Evolutionary conservation across 2,329 filamentous ascomycete genomes (phyloP), one percentile per base, ranked within the genome.

Genomic region (Penicillium brasilianum): DNA sequence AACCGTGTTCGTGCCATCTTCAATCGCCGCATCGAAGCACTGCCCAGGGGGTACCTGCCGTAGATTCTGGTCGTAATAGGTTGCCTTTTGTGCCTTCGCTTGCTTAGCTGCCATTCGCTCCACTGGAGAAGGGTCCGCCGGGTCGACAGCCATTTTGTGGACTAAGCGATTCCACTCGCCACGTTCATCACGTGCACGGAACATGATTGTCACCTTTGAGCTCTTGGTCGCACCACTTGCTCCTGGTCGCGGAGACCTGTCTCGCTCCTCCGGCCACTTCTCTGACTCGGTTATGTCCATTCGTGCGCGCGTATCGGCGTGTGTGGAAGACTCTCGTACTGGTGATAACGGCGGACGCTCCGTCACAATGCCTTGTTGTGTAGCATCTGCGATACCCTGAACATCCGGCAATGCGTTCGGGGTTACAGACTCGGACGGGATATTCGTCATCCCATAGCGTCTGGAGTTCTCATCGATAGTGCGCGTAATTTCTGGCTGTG

Each of bases 31-130:
- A 50, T 64, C n/a, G 55, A 67, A 64, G 57, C 61, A 66, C 48
- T 70, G 57, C 46, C 43, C 43, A 25, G 57, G 66, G 34, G 60
- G 57, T 2, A 67, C 34, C 58, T 58, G 39, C 28, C 59, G 62
- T 34, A 67, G 55, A 30, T 67, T 63, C 53, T 55, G 58, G 44
- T 68, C 51, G 55, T 69, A 68, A 58, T 59, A 64, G 11, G 59
- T 64, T 37, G 55, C 59, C 43, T 66, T 13, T 4, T 25, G 50
- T 57, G 48, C 58, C 49, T 56, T 54, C 32, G 62, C 63, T 14
- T 65, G 50, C 30, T 65, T 66, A 20, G 57, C 57, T 32, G 58
- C 62, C 14, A 68, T 63, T 34, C 56, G 50, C 58, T 57, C 59
- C 11, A 66, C 57, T 20, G 44, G 46, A 57, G 58, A 63, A 20